phyloP scores from a whole-genome alignment of 192 early-diverging fungal genomes.

The Dissophora globulifera region DNA sequence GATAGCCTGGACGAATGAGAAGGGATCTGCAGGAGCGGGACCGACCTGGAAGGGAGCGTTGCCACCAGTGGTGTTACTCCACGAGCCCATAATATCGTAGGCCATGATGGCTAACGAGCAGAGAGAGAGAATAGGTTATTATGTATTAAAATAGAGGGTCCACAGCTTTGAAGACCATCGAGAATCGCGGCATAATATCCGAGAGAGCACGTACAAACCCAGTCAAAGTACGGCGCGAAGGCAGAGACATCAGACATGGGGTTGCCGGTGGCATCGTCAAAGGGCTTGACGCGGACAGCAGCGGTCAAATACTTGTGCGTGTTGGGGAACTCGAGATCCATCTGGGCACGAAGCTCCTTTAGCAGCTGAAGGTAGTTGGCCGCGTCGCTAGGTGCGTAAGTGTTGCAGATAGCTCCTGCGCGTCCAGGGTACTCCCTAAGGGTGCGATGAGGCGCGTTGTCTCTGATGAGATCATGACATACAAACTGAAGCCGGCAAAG shows the following conservation, averaged over 20 bases:
- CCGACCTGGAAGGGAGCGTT: slow-evolving; percentile 59
- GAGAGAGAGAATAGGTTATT: too few relatives aligned
- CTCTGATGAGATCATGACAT: not conserved
- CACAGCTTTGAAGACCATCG: too few relatives aligned
- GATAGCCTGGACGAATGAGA: slow-evolving; percentile 60
- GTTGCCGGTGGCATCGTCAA: slow-evolving; percentile 56
- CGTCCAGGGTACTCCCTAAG: slow-evolving; percentile 73
- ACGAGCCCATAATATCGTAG: slow-evolving; percentile 43
- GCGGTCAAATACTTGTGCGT: slow-evolving; percentile 67
- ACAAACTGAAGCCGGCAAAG: not conserved
- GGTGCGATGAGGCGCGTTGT: not conserved
- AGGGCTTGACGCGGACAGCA: slow-evolving; percentile 72
- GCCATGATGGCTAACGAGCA: slow-evolving; percentile 48
- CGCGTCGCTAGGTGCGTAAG: slow-evolving; percentile 61
- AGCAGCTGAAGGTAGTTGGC: slow-evolving; percentile 71
- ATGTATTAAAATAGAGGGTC: too few relatives aligned
- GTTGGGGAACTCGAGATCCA: slow-evolving; percentile 54
- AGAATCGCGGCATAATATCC: too few relatives aligned
- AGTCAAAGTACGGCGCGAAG: slow-evolving; percentile 66
- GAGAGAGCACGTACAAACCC: slow-evolving; percentile 71
- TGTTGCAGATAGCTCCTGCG: slow-evolving; percentile 66
- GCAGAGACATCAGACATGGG: slow-evolving; percentile 64
- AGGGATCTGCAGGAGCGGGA: slow-evolving; percentile 27
- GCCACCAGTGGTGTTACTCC: slow-evolving; percentile 42
- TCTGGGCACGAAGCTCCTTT: slow-evolving; percentile 61